Conservation (phyloP, 2,329 filamentous ascomycete species). For the Diaporthe ilicicola region DNA sequence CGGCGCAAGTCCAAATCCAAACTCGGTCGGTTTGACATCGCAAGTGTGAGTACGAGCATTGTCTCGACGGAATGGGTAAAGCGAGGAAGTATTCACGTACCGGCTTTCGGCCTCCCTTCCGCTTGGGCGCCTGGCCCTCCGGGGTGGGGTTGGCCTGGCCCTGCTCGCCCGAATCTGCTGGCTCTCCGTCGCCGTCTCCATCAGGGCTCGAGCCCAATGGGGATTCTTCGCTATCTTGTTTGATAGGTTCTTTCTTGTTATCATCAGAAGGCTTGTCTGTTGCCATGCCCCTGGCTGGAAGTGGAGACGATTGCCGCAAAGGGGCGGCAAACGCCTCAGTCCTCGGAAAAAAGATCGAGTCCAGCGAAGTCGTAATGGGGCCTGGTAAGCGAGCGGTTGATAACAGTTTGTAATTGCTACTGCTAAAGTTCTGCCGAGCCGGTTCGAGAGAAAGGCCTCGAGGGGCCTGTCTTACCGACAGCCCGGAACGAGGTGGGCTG, state of each 20-base stretch:
- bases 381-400: slow-evolving; percentile 13
- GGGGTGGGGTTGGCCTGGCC: slow-evolving; percentile 50
- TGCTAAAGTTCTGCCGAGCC: slow-evolving; percentile 24
- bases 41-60: background rate
- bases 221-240: slow-evolving; percentile 70
- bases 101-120: slow-evolving; percentile 97
- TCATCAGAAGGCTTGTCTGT: slow-evolving; percentile 69
- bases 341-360: slow-evolving; percentile 28
- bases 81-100: slow-evolving; percentile 60
- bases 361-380: slow-evolving; percentile 15
- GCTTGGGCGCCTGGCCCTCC: slow-evolving; percentile 78
- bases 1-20: slow-evolving; percentile 6
- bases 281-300: slow-evolving; percentile 61
- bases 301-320: slow-evolving; percentile 49
- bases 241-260: slow-evolving; percentile 64
- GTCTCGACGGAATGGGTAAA: too few relatives aligned
- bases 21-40: background rate
- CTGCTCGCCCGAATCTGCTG: slow-evolving; percentile 50
- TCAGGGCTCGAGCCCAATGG: slow-evolving; percentile 66
- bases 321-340: slow-evolving; percentile 51
- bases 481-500: slow-evolving; percentile 24
- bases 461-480: slow-evolving; percentile 23
- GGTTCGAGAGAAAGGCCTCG: slow-evolving; percentile 29
- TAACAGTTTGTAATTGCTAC: slow-evolving; percentile 21
- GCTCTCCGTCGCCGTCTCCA: slow-evolving; percentile 29